Evolutionary conservation across 805 yeast species (phyloP), one percentile per base, ranked within the genome.

Genomic region (Komagataella phaffii): DNA sequence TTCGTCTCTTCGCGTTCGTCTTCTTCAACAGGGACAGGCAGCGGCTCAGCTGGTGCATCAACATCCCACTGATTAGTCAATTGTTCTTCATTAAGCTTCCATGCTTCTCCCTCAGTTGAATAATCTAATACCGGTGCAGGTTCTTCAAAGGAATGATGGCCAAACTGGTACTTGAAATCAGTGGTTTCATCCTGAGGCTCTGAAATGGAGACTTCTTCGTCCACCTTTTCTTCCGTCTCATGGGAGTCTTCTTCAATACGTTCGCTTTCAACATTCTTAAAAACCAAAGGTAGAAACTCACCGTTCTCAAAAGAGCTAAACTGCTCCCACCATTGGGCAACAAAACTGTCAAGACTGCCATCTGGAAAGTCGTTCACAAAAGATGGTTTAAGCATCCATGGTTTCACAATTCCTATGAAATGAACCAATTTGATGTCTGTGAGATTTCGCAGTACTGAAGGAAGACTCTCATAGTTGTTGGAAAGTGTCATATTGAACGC

Each of bases 401-500:
- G 87, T 58, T 82, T 82, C 12, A 59, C 57, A 3, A 75, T 67
- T 0, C 91, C 91, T 55, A 85, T 84, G 59, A 76, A 85, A 62
- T 85, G 93, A 7, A 83, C 66, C 46, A 81, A 64, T 49, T 77
- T 80, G 46, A 79, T 71, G 57, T 67, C 52, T 12, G 58, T 52
- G 30, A 58, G 53, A 49, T 61, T 66, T 50, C 61, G 59, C 2
- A 53, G 51, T 45, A 66, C 48, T 5, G 69, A 68, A 66, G 58
- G 70, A 50, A 64, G 56, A 53, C 66, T 66, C 53, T 67, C 69
- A 52, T 67, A 67, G 48, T 61, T 62, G 2, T 63, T 58, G 47
- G 57, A 59, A 8, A 62, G 74, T 51, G 97, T 91, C 36, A 91
- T 95, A 61, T 91, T 91, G 71, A 80, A 91, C 48, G 79, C 58